Base-by-base conservation (phyloP, 768 basidiomycete genomes). In the Hemileccinum rubropunctum region DNA sequence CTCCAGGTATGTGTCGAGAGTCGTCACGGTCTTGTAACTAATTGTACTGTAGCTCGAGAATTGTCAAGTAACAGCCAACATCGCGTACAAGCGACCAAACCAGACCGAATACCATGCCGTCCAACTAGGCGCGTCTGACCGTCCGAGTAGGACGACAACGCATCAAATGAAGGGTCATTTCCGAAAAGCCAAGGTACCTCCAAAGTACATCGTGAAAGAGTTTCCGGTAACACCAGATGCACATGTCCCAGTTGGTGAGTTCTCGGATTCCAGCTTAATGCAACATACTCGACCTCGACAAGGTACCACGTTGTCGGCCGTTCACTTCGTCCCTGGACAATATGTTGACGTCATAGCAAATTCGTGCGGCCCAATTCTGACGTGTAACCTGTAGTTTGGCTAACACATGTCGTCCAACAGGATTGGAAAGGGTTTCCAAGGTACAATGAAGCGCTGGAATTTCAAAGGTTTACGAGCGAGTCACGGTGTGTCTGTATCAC, bases 251-350 rank as follows among this genome's bases (percentile, higher is more conserved):
- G 79, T 95, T 28, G 97, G 94, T 90, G 59, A 57, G 91, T 51
- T 26, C 32, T 43, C 46, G 28, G 20, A 28, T 32, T 50, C 18
- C 8, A 21, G 37, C 15, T 26, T n/a, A n/a, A 44, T 21, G 37
- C 27, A 28, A 36, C 13, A 21, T 48, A 21, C 48, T 37, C 35
- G 39, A 47, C 21, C 26, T 30, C 11, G 10, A 36, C 18, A 36
- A 95, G 93, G 95, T 27, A 94, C 95, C 0, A 88, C 83, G 12
- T 63, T 99, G 34, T 93, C 89, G 41, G 92, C 94, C 0, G 78
- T 88, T 37, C 97, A 99, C 68, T 98, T 95, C 60, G 97, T 98
- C 8, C 97, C 97, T 0, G 97, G 97, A 0, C 97, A 99, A 66
- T 92, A 78, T 63, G 91, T 98, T 12, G 95, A 98, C 67, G 88